Evolutionary conservation across 2,329 filamentous ascomycete genomes (phyloP).

Genomic region (Verticillium zaregamsianum): DNA sequence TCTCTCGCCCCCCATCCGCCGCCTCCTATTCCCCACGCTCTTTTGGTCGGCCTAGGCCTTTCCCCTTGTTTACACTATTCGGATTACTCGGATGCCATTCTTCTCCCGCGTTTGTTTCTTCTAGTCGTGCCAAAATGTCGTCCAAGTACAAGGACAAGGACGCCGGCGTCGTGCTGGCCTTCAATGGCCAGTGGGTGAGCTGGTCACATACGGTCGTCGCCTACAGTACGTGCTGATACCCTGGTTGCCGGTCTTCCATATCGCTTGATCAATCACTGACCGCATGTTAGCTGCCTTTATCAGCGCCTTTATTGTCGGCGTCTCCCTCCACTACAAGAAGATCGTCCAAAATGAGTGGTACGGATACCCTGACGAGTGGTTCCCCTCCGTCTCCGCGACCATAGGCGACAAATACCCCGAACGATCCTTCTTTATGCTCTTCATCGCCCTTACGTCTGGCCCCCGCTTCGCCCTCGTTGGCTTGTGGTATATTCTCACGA

Average conservation of each 20-base stretch:
- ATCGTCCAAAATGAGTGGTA: slow-evolving; percentile 98
- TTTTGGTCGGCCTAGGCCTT: slow-evolving; percentile 5
- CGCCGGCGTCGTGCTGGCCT: slow-evolving; percentile 52
- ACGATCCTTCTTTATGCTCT: slow-evolving; percentile 93
- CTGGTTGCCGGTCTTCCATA: slow-evolving; percentile 7
- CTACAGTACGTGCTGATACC: slow-evolving; percentile 59
- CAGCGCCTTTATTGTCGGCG: slow-evolving; percentile 77
- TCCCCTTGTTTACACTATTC: slow-evolving; percentile 8
- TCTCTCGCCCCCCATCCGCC: not conserved
- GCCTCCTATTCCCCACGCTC: not conserved
- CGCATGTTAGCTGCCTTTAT: slow-evolving; percentile 68
- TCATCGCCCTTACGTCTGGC: slow-evolving; percentile 93
- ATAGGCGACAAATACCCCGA: slow-evolving; percentile 98
- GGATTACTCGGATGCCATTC: slow-evolving; percentile 25
- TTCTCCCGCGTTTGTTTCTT: slow-evolving; percentile 6
- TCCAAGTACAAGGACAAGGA: slow-evolving; percentile 62
- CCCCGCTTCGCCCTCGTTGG: slow-evolving; percentile 88
- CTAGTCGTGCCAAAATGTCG: slow-evolving; percentile 28
- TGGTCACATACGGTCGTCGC: slow-evolving; percentile 81
- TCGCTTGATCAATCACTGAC: not conserved
- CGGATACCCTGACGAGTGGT: slow-evolving; percentile 93
- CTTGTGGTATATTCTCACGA: slow-evolving; percentile 87
- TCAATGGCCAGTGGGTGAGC: slow-evolving; percentile 88
- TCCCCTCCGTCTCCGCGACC: slow-evolving; percentile 90
- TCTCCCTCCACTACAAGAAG: slow-evolving; percentile 85